Conservation (phyloP, 2,329 filamentous ascomycete genomes). For the Pyricularia sp. region DNA sequence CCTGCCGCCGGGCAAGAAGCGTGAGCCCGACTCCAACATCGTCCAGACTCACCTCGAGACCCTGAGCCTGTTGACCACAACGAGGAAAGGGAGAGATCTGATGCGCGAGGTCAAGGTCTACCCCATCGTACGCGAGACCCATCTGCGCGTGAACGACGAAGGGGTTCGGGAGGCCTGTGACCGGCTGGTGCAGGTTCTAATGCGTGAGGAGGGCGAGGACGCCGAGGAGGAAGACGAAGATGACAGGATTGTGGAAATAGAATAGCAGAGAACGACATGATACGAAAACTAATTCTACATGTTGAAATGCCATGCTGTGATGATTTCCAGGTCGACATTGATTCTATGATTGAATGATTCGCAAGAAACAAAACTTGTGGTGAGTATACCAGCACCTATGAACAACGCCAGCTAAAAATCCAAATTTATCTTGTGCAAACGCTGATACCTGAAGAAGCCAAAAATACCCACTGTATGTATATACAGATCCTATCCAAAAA, state of each 20-base stretch:
- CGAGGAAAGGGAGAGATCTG: slow-evolving; percentile 61
- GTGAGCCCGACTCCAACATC: slow-evolving; percentile 68
- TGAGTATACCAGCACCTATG: not conserved
- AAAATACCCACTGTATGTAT: not conserved
- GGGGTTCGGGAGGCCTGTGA: slow-evolving; percentile 78
- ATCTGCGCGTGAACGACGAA: slow-evolving; percentile 68
- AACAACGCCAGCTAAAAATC: not conserved
- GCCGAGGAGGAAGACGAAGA: slow-evolving; percentile 39
- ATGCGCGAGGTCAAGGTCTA: slow-evolving; percentile 77
- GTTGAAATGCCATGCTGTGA: not conserved
- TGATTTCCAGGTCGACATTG: not conserved
- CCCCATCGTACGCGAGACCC: slow-evolving; percentile 78
- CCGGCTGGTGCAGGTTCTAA: slow-evolving; percentile 78
- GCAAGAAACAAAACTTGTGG: not conserved
- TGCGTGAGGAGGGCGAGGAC: slow-evolving; percentile 54
- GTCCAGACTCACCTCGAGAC: slow-evolving; percentile 86
- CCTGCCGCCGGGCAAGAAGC: slow-evolving; percentile 78
- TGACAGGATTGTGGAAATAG: slow-evolving; percentile 46
- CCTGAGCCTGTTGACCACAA: slow-evolving; percentile 72
- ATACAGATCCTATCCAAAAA: not conserved
- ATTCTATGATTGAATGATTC: not conserved
- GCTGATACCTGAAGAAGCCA: not conserved
- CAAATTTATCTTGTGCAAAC: not conserved
- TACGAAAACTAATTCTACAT: not conserved
- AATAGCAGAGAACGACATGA: slow-evolving; percentile 9